Base-by-base conservation (phyloP, 208 protist genomes). In the Trypanosoma scelopori region DNA sequence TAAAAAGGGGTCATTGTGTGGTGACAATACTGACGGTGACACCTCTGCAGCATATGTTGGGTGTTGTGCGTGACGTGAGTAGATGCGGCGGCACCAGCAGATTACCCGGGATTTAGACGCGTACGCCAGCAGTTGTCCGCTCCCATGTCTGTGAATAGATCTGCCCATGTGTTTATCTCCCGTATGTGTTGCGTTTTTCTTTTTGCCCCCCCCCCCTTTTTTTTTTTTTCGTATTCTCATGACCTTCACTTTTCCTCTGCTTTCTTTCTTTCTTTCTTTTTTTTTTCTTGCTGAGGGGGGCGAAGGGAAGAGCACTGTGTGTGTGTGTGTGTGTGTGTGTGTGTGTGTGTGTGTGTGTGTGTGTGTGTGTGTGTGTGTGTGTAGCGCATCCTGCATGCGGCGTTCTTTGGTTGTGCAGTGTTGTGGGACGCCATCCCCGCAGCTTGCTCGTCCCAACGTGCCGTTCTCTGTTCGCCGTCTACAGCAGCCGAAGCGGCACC, bases 221-320 rank as follows among this genome's bases (percentile, higher is more conserved):
- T 66, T 58, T 51, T 59, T 59, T n/a, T n/a, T n/a, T n/a, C n/a
- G n/a, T n/a, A n/a, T n/a, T n/a, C n/a, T n/a, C n/a, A n/a, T n/a
- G n/a, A n/a, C n/a, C n/a, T n/a, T n/a, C n/a, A n/a, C n/a, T n/a
- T n/a, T n/a, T n/a, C n/a, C n/a, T n/a, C n/a, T 46, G n/a, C 6
- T 68, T 59, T 42, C 41, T 49, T 57, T 59, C 20, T 32, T 66
- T 56, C 16, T 71, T 18, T 65, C 42, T 73, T 48, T 28, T 72
- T 55, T 41, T 72, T 46, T 65, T 58, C 56, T 65, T 49, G 61
- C 37, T 37, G 22, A 1, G 57, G 37, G 22, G 13, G 43, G 41
- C n/a, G n/a, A n/a, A n/a, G n/a, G n/a, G n/a, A n/a, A n/a, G n/a
- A n/a, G n/a, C n/a, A n/a, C n/a, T n/a, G 12, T 42, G n/a, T 55